Conservation (phyloP, 2,329 filamentous ascomycete genomes). For the Verticillium klebahnii region DNA sequence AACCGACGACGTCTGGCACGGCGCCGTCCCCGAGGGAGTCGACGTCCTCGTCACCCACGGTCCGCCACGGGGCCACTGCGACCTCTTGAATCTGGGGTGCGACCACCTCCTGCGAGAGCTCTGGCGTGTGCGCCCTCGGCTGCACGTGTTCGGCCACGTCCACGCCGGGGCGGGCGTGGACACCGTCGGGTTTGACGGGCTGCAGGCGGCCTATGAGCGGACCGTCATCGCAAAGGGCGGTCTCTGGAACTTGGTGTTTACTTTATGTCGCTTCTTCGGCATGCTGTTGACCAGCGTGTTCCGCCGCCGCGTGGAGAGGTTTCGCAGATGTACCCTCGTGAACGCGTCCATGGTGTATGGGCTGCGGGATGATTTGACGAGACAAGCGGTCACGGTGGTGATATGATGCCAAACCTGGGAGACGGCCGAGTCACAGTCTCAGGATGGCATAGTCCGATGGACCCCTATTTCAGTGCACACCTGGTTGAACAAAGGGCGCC, state of each 20-base stretch:
- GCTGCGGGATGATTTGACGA: not conserved
- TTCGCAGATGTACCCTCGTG: not conserved
- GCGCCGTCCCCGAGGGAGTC: conserved; percentile 16
- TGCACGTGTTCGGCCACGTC: conserved; percentile 34
- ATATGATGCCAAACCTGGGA: not conserved
- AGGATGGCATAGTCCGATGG: too few species aligned
- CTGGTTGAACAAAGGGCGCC: too few species aligned
- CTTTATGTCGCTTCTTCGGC: not conserved
- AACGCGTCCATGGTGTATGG: conserved; percentile 2
- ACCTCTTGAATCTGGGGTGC: conserved; percentile 26
- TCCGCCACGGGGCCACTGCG: conserved; percentile 30
- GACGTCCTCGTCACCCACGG: conserved; percentile 35
- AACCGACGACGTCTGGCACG: conserved; percentile 20
- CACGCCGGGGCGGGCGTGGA: conserved; percentile 29
- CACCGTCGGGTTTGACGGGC: conserved; percentile 20
- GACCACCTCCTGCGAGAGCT: conserved; percentile 22
- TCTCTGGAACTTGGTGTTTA: not conserved
- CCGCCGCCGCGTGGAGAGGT: not conserved
- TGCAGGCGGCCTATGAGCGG: conserved; percentile 20
- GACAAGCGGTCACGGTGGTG: not conserved
- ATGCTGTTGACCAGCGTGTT: not conserved
- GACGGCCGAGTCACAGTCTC: too few species aligned
- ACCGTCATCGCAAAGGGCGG: not conserved
- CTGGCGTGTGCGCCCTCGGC: conserved; percentile 22
- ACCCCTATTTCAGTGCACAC: too few species aligned